phyloP scores from a whole-genome alignment of 495 filamentous ascomycete genomes.

The Annulohypoxylon stygium region DNA sequence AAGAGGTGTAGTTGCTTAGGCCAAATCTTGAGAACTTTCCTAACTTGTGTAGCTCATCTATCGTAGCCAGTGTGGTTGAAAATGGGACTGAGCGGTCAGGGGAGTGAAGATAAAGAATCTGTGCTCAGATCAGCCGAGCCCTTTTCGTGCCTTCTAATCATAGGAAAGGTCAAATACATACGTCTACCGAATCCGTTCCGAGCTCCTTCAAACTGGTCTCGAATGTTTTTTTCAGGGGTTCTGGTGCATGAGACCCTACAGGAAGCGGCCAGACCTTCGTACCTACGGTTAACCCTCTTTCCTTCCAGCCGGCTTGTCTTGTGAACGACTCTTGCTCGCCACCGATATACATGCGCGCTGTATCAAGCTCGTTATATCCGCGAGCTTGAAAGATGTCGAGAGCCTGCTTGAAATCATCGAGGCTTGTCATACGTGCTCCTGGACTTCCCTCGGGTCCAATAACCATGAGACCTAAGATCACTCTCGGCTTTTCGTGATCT shows the following conservation, averaged over 20 bases:
- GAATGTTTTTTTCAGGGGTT: conserved; percentile 54
- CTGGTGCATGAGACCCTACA: conserved; percentile 50
- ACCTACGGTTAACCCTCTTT: conserved; percentile 77
- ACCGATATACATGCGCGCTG: conserved; percentile 75
- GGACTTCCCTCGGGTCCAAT: conserved; percentile 55
- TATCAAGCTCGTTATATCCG: conserved; percentile 78
- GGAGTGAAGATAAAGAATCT: conserved; percentile 86
- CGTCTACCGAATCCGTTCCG: conserved; percentile 76
- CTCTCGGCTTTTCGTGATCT: conserved; percentile 54
- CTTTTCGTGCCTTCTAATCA: background rate
- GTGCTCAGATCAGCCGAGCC: conserved; percentile 14
- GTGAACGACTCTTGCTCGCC: conserved; percentile 84
- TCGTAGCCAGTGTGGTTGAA: conserved; percentile 74
- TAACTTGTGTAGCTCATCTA: conserved; percentile 79
- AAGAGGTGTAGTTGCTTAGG: conserved; percentile 82
- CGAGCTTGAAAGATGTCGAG: conserved; percentile 72
- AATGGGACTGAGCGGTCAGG: conserved; percentile 80
- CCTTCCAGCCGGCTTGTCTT: conserved; percentile 77
- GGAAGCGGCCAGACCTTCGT: conserved; percentile 70
- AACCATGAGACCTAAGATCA: conserved; percentile 67
- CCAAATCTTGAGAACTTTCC: conserved; percentile 85
- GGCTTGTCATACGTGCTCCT: conserved; percentile 68
- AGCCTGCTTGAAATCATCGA: conserved; percentile 72
- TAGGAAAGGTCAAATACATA: conserved; percentile 19
- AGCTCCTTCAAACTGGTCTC: conserved; percentile 76